These are phyloP conservation scores for Xylariaceae sp. DNA, from an alignment of 2,329 filamentous ascomycete genomes.

Conservation along the genomic window DNA sequence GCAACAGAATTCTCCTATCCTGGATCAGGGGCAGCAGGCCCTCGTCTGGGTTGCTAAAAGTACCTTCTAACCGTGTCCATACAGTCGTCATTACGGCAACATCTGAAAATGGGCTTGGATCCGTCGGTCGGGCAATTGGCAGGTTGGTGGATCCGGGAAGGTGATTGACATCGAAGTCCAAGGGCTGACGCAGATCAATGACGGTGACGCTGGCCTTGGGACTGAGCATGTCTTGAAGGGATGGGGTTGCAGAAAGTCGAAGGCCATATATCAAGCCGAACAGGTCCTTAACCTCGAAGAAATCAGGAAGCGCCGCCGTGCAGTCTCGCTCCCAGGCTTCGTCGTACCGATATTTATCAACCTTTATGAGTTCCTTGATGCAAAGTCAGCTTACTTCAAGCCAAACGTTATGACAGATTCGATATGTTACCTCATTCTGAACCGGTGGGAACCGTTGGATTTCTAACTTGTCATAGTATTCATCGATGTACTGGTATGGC, in stretches of 20 bases:
- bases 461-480: conserved; percentile 56
- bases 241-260: not conserved
- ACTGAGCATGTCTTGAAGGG: conserved; percentile 12
- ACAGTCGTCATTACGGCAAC: conserved; percentile 40
- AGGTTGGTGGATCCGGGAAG: too few species aligned
- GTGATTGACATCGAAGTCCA: too few species aligned
- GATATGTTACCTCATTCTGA: too few species aligned
- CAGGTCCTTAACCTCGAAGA: conserved; percentile 19
- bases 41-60: conserved; percentile 35
- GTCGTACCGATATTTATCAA: conserved; percentile 53
- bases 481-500: conserved; percentile 59
- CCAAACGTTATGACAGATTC: too few species aligned
- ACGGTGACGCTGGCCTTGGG: conserved; percentile 31
- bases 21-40: conserved; percentile 25
- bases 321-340: conserved; percentile 50
- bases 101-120: conserved; percentile 45
- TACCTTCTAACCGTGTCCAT: conserved; percentile 45
- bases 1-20: conserved; percentile 40
- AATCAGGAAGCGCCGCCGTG: conserved; percentile 23
- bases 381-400: conserved; percentile 18
- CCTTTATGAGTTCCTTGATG: conserved; percentile 41
- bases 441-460: conserved; percentile 47
- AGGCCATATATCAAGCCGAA: conserved; percentile 1
- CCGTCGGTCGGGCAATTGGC: too few species aligned
- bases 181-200: not conserved